Evolutionary conservation across 2,329 filamentous ascomycete species (phyloP), one percentile per base, ranked within the genome.

Genomic region (Sclerotinia subarctica): DNA sequence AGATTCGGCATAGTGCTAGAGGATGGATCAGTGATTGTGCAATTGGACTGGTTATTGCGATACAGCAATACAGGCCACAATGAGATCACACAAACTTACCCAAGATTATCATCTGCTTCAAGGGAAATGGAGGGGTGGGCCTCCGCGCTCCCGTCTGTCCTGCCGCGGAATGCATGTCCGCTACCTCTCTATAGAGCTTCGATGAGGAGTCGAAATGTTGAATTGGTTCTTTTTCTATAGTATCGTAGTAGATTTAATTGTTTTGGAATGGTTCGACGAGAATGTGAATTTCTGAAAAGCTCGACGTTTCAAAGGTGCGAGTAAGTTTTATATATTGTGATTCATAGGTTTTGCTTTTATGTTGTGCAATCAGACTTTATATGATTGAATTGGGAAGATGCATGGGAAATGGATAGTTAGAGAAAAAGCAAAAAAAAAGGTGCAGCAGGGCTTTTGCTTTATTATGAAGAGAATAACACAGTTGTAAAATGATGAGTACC

Each of bases 1-100:
- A 97, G 82, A 99, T 94, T 77, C 95, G 90, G 81, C 94, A 97
- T 76, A 97, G 85, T 57, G 93, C 94, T 96, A 51, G 29, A 35
- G 24, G 15, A 52, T 24, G 38, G 24, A 47, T 68, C 11, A 62
- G 67, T 46, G 26, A 42, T 15, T 32, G 26, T 44, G 44, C 44
- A 19, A 17, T 32, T 47, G 29, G 29, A 7, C n/a, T 52, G 3
- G n/a, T 21, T 21, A 26, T 29, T 63, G 72, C n/a, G 32, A 66
- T 64, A 24, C 6, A 21, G 38, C 42, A 44, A 24, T 38, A 17
- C 3, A 46, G 35, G 56, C 38, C 65, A 67, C 56, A 32, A 46
- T n/a, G 35, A 63, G 24, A 38, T 53, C 26, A 51, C 51, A 58
- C 49, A 58, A 65, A 76, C 81, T 71, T 80, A 85, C 83, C 83